Base-by-base conservation (phyloP, 345 rosid species). In the Eucalyptus cloeziana region DNA sequence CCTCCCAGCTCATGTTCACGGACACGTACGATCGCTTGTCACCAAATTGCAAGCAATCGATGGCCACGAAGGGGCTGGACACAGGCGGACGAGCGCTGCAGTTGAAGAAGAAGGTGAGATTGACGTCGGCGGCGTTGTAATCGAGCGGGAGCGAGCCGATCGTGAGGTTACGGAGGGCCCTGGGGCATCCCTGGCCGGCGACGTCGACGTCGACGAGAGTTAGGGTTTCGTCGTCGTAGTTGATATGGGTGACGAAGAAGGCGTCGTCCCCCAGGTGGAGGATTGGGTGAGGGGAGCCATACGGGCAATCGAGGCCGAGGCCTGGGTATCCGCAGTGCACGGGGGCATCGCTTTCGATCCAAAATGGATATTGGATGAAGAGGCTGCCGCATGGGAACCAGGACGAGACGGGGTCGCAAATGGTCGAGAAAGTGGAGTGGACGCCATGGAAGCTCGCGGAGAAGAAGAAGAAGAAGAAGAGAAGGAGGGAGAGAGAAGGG, bases 31-130 rank as follows among this genome's bases (percentile, higher is more conserved):
- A 87, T 13, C 21, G 3, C 0, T 87, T 49, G 0, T 2, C 40
- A 12, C 44, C 8, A 11, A 2, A 67, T 67, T 0, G 6, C 43
- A 30, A 25, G 88, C 81, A 76, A 13, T 24, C 31, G 49, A 30
- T 21, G 62, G 43, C 17, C 56, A 4, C 24, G 15, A 7, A 33
- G 45, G 3, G 13, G 44, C 8, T 49, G 87, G 10, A 0, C 76
- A 0, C 3, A 9, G 10, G 10, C 40, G 5, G 10, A 31, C 6
- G 22, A 31, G 11, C 12, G 17, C 11, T 67, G 43, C 92, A 92
- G 60, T 92, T 69, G 89, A 91, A 92, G 85, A 91, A 88, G 58
- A 91, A 92, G 22, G 86, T 91, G 71, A 92, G 87, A 87, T 90
- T 86, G 71, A 90, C 15, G 85, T 88, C 30, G 44, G 31, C 37